phyloP scores from a whole-genome alignment of 228 moss, liverwort and hornwort genomes.

The Sphagnum magellanicum region DNA sequence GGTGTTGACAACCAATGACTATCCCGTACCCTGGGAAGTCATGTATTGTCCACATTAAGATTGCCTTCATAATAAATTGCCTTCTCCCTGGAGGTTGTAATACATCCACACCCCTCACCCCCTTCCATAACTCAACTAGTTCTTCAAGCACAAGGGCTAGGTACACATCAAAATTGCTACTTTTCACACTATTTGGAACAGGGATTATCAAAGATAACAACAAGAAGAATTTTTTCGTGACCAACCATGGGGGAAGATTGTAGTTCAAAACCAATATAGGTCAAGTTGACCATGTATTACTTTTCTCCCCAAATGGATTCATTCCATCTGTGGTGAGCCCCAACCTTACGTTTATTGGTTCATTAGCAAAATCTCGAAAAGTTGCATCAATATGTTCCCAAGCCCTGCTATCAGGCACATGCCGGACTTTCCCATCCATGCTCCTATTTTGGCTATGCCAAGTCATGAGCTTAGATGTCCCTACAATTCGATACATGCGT shows the following conservation, averaged over 20 bases:
- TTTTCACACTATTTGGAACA: too few relatives aligned
- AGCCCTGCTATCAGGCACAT: not conserved
- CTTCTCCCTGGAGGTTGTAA: too few relatives aligned
- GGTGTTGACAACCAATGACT: too few relatives aligned
- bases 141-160: not conserved
- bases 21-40: too few relatives aligned
- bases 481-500: not conserved
- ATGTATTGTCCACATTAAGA: too few relatives aligned
- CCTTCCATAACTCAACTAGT: not conserved
- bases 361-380: not conserved
- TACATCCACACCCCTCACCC: not conserved
- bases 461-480: not conserved
- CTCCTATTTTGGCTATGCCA: not conserved
- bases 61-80: too few relatives aligned
- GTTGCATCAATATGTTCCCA: slow-evolving; percentile 1
- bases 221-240: slow-evolving; percentile 1
- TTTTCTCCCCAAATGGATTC: not conserved
- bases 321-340: not conserved
- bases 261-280: not conserved
- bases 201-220: not conserved
- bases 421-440: not conserved
- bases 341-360: not conserved
- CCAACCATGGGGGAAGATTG: slow-evolving; percentile 1
- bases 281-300: not conserved
- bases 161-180: not conserved